Percentiles rank a stretch among this genome's conserved stretches.
These are phyloP conservation scores for Fraxinus albicans DNA, from an alignment of 305 asterid species.

Conservation along the genomic window DNA sequence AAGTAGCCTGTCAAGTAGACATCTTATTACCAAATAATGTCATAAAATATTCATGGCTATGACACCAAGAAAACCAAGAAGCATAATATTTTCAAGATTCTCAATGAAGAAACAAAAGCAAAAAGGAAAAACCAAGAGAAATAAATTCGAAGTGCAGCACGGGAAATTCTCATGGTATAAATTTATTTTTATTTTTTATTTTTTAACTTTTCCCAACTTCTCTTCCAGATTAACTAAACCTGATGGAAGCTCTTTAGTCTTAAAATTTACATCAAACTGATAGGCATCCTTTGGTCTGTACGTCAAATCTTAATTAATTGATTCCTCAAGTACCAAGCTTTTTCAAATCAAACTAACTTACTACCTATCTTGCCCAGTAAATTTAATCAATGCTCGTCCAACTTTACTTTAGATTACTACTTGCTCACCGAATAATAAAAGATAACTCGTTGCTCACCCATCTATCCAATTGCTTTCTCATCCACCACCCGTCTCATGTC, in stretches of 20 bases:
- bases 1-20: not conserved
- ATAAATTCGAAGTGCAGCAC: not conserved
- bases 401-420: no score
- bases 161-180: not conserved
- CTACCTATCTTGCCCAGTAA: not conserved
- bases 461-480: no score
- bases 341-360: constrained; percentile 3
- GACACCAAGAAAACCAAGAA: not conserved
- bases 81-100: constrained; percentile 2
- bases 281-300: not conserved
- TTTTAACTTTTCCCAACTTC: not conserved
- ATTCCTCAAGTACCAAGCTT: not conserved
- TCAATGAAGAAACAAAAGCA: not conserved
- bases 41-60: constrained; percentile 3
- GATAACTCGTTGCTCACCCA: no score
- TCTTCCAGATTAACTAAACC: not conserved
- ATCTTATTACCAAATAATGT: constrained; percentile 1
- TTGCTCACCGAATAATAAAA: no score
- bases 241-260: not conserved
- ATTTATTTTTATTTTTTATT: not conserved
- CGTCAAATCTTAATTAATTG: not conserved
- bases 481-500: no score
- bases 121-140: not conserved
- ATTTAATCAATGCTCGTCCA: no score
- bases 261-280: not conserved